Base-by-base conservation (phyloP, 257 asterid species). In the Plantago elongata region DNA sequence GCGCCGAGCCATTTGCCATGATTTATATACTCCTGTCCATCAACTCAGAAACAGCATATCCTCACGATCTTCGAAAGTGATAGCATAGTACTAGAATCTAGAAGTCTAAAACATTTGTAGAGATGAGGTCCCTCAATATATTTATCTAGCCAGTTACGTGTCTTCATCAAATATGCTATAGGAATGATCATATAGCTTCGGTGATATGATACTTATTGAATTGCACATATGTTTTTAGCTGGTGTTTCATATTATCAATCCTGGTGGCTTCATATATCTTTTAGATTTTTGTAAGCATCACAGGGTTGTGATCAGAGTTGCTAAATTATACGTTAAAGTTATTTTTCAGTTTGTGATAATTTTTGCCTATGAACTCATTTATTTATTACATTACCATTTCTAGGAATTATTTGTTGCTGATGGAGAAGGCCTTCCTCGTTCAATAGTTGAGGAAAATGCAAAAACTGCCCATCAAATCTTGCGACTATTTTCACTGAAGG, bases 371-470 rank as follows among this genome's bases (percentile, higher is more conserved):
- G 56, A 62, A 66, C 56, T 27, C 18, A 38, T 52, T 63, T 34
- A 49, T 61, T 64, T 60, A 64, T 61, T 64, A 34, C 40, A 34
- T 22, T 22, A 22, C 27, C 40, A 73, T 67, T 73, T 69, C 55
- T 67, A 92, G 99, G 97, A 92, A 66, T 73, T 92, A 72, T 89
- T 92, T 77, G 86, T 92, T 65, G 99, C 99, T 73, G 96, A 92
- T 18, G 97, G 99, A 54, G 97, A 92, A 75, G 99, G 99, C 52
- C 97, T 89, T 63, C 99, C 96, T 57, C 99, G 95, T 65, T 84
- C 94, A 30, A 47, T 84, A 69, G 95, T 92, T 50, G 91, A 80
- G 72, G 84, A 81, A 71, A 93, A 92, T 75, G 84, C 97, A 69
- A 92, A 84, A 74, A 72, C 71, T 73, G 84, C 85, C 64, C 86